These are phyloP conservation scores for Emydomyces testavorans DNA, from an alignment of 2,329 filamentous ascomycete species.

Conservation along the genomic window DNA sequence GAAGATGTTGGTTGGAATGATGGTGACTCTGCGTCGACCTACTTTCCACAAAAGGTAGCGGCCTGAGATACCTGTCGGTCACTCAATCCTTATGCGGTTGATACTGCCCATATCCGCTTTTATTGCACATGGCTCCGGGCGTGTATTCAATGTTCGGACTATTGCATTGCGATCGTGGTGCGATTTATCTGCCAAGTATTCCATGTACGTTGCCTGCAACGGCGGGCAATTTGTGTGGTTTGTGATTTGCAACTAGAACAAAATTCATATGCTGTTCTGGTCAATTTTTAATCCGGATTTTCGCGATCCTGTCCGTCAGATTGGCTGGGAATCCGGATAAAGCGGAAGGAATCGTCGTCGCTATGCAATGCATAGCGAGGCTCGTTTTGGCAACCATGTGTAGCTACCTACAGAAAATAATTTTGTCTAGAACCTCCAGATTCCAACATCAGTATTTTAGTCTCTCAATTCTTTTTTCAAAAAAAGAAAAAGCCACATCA, in stretches of 20 bases:
- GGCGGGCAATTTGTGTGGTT: too few species aligned
- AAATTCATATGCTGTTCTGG: too few species aligned
- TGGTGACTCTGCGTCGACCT: background rate
- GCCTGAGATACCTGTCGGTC: background rate
- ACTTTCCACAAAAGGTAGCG: background rate
- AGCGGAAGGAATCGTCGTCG: too few species aligned
- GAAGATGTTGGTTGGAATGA: background rate
- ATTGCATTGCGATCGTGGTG: background rate
- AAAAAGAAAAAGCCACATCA: too few species aligned
- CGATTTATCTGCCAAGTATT: background rate
- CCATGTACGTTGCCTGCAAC: background rate
- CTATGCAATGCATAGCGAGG: background rate
- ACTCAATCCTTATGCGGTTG: background rate
- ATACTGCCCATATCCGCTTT: background rate
- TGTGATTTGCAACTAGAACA: too few species aligned
- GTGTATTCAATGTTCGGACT: background rate
- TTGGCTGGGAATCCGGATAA: too few species aligned
- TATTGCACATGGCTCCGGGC: constrained; percentile 1
- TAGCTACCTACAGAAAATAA: background rate
- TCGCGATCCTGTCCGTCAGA: too few species aligned
- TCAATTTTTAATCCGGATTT: too few species aligned
- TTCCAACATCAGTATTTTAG: too few species aligned
- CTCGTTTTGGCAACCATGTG: too few species aligned
- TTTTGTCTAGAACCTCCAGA: too few species aligned
- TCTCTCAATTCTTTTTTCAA: too few species aligned